Evolutionary conservation across 2,329 filamentous ascomycete genomes (phyloP).

Genomic region (Pestalotiopsis sp.): DNA sequence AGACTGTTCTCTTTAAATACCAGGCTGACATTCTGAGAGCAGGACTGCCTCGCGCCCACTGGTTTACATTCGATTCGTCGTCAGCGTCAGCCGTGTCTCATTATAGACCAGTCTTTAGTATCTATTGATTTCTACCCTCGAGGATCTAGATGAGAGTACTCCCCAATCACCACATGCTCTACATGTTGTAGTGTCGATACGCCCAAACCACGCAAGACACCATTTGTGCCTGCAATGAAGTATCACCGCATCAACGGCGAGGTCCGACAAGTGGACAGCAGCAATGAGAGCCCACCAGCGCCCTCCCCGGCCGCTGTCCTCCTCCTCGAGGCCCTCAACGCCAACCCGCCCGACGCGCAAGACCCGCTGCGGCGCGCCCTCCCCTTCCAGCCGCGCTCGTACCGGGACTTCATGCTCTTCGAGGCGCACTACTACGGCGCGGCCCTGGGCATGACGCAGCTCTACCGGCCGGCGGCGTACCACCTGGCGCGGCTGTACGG

Average conservation of each 20-base stretch:
- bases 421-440: slow-evolving; percentile 27
- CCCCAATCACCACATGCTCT: not conserved
- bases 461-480: slow-evolving; percentile 20
- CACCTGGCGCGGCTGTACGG: slow-evolving; percentile 17
- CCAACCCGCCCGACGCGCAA: slow-evolving; percentile 22
- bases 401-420: slow-evolving; percentile 33
- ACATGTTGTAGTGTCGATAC: not conserved
- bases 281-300: not conserved
- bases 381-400: slow-evolving; percentile 29
- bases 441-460: slow-evolving; percentile 23
- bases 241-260: slow-evolving; percentile 22
- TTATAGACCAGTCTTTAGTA: not conserved
- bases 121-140: too few relatives aligned
- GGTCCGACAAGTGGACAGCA: slow-evolving; percentile 12
- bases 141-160: too few relatives aligned
- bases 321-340: slow-evolving; percentile 21
- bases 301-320: not conserved
- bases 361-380: slow-evolving; percentile 24
- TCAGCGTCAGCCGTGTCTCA: not conserved
- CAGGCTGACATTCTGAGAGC: too few relatives aligned
- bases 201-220: not conserved
- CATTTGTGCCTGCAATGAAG: slow-evolving; percentile 19
- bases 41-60: not conserved
- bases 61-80: not conserved
- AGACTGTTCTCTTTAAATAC: too few relatives aligned